These are phyloP conservation scores for Neostapfia colusana DNA, from an alignment of 176 grass and related monocot species.

Conservation along the genomic window DNA sequence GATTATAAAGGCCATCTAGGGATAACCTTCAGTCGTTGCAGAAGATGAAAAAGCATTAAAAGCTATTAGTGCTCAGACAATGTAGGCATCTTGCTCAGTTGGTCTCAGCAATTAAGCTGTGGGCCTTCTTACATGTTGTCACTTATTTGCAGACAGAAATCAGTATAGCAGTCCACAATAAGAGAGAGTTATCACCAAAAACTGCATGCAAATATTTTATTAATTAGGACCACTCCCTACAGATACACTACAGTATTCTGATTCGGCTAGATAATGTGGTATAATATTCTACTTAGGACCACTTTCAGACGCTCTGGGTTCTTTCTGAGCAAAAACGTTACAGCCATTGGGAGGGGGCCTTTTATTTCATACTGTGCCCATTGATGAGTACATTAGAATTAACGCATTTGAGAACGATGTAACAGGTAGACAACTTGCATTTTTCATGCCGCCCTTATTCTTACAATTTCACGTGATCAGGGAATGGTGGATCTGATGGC, in stretches of 20 bases:
- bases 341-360: not conserved
- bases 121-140: slow-evolving; percentile 33
- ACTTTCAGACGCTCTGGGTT: slow-evolving; percentile 28
- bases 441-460: not conserved
- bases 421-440: slow-evolving; percentile 8
- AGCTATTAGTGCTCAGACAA: not conserved
- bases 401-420: not conserved
- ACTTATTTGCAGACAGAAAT: slow-evolving; percentile 36
- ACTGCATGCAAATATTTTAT: slow-evolving; percentile 1
- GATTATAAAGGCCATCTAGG: slow-evolving; percentile 8
- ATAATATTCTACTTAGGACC: slow-evolving; percentile 35
- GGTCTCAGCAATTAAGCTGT: slow-evolving; percentile 36
- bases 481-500: slow-evolving; percentile 97
- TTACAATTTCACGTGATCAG: slow-evolving; percentile 38
- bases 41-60: slow-evolving; percentile 11
- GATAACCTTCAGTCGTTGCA: slow-evolving; percentile 7
- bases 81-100: slow-evolving; percentile 1
- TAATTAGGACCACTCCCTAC: slow-evolving; percentile 32
- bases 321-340: slow-evolving; percentile 6
- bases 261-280: slow-evolving; percentile 22
- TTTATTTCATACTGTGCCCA: not conserved
- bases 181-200: slow-evolving; percentile 17
- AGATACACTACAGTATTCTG: slow-evolving; percentile 18
- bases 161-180: slow-evolving; percentile 42
- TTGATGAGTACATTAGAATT: slow-evolving; percentile 6